Percentiles rank a stretch among this genome's conserved stretches.
Evolutionary conservation across 148 eudicot genomes (phyloP).

Genomic region (Persicaria maculosa): DNA sequence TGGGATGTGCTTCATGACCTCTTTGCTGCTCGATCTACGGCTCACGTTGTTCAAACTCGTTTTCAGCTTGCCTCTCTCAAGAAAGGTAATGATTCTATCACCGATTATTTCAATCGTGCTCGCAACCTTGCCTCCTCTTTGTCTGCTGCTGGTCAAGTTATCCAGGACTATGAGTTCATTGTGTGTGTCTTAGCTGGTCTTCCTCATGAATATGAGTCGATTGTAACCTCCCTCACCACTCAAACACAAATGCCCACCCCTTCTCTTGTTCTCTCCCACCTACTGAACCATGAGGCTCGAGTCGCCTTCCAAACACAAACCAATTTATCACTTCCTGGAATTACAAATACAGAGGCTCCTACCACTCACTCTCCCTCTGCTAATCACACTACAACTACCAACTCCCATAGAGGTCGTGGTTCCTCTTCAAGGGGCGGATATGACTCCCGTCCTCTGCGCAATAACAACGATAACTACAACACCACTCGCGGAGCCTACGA

Average conservation of each 20-base stretch:
- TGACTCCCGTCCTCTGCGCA: not conserved
- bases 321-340: not conserved
- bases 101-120: not conserved
- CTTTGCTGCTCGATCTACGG: not conserved
- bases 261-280: not conserved
- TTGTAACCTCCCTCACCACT: not conserved
- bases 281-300: not conserved
- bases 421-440: no score
- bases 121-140: not conserved
- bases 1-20: not conserved
- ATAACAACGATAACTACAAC: not conserved
- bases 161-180: not conserved
- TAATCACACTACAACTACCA: no score
- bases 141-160: not conserved
- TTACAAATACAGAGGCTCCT: not conserved
- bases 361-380: not conserved
- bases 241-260: not conserved
- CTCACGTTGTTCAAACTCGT: not conserved
- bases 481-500: not conserved
- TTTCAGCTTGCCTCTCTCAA: not conserved
- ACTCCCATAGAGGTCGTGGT: no score
- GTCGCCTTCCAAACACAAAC: not conserved
- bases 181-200: not conserved
- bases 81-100: not conserved
- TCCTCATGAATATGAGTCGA: not conserved